Conservation (phyloP, 208 protist genomes). For the Polymyxa betae region DNA sequence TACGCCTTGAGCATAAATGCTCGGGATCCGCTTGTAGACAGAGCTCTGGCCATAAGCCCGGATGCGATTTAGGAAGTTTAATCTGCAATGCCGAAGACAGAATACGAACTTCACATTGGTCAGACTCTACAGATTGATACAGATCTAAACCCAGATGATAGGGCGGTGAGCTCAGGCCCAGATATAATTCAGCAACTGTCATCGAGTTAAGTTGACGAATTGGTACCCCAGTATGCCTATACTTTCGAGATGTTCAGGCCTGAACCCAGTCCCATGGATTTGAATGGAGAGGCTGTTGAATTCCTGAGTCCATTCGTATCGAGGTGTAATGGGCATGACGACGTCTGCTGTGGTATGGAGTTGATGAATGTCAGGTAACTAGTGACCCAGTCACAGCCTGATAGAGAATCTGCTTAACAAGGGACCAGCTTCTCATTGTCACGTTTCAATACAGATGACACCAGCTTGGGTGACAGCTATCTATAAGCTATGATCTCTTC, state of each 20-base stretch:
- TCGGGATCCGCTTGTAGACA: background rate
- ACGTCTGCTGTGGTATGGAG: background rate
- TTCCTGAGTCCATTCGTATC: background rate
- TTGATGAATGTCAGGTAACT: too few species aligned
- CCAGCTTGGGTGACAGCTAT: too few species aligned
- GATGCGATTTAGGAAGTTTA: background rate
- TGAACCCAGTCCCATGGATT: background rate
- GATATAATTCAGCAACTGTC: background rate
- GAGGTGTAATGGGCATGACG: conserved; percentile 10
- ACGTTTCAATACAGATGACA: too few species aligned
- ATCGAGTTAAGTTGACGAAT: background rate
- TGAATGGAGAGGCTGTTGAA: background rate
- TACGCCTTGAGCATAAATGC: background rate
- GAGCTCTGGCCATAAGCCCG: background rate
- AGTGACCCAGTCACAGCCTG: too few species aligned
- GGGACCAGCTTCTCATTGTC: too few species aligned
- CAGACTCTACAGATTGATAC: background rate
- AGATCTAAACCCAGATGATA: conserved; percentile 1
- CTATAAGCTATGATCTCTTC: too few species aligned
- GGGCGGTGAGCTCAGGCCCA: background rate
- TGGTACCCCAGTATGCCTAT: background rate
- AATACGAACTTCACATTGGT: background rate
- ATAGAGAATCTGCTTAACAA: too few species aligned
- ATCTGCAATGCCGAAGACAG: background rate
- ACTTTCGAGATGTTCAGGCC: background rate